Conservation (phyloP, 2,329 filamentous ascomycete genomes). For the Alternaria ethzedia region DNA sequence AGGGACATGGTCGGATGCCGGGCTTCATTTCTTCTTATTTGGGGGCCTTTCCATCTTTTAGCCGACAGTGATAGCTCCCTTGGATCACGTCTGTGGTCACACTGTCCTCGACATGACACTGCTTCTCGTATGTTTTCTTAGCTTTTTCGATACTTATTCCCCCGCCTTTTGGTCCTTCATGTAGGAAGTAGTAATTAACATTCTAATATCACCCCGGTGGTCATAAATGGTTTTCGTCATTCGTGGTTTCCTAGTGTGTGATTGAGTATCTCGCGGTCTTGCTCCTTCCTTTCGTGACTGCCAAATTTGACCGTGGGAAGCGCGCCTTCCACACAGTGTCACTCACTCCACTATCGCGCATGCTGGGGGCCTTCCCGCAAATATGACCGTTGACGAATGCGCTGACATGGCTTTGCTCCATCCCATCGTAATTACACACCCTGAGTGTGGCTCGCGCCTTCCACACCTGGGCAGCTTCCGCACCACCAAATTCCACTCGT, state of each 20-base stretch:
- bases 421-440: too few species aligned
- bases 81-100: slow-evolving; percentile 27
- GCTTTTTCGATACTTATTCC: slow-evolving; percentile 51
- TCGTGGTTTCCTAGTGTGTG: not conserved
- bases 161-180: slow-evolving; percentile 47
- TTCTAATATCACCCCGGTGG: slow-evolving; percentile 47
- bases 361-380: too few species aligned
- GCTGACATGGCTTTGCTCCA: too few species aligned
- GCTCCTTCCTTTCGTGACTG: not conserved
- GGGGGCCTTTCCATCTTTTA: slow-evolving; percentile 33
- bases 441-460: too few species aligned
- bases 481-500: too few species aligned
- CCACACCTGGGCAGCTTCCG: too few species aligned
- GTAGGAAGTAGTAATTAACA: slow-evolving; percentile 51
- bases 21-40: slow-evolving; percentile 40
- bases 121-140: slow-evolving; percentile 50
- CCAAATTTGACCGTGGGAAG: accelerated
- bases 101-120: slow-evolving; percentile 43
- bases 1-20: slow-evolving; percentile 28
- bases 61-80: slow-evolving; percentile 30
- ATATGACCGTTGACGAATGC: too few species aligned
- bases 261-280: not conserved
- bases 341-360: not conserved
- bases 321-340: not conserved
- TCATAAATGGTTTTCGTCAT: not conserved